Conservation (phyloP, 2,329 filamentous ascomycete genomes). For the Colletotrichum siamense region DNA sequence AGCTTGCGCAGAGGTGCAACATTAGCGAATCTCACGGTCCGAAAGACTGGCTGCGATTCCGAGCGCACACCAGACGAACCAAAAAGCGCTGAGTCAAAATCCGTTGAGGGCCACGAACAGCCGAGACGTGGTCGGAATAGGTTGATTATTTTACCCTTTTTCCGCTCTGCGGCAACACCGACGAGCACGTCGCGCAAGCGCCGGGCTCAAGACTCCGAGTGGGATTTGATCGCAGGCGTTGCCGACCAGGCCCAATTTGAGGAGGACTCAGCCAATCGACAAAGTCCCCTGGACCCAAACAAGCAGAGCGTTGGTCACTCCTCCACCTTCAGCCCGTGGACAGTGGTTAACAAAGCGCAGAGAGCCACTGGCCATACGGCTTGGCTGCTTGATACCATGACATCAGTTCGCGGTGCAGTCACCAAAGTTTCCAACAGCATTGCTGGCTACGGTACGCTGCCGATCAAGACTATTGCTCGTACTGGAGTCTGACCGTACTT, state of each 20-base stretch:
- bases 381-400: slow-evolving; percentile 18
- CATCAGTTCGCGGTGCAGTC: slow-evolving; percentile 19
- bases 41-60: background rate
- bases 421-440: slow-evolving; percentile 16
- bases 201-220: slow-evolving; percentile 32
- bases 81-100: background rate
- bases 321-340: background rate
- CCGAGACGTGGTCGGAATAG: background rate
- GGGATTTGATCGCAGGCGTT: slow-evolving; percentile 32
- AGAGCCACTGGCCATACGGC: background rate
- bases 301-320: background rate
- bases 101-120: background rate
- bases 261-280: background rate
- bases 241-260: background rate
- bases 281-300: background rate
- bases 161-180: background rate
- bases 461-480: background rate
- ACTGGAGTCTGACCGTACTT: background rate
- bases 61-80: background rate
- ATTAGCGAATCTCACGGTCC: background rate
- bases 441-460: slow-evolving; percentile 10
- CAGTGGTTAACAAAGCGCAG: background rate
- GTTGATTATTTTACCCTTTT: background rate
- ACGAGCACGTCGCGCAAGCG: slow-evolving; percentile 28
- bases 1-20: background rate